These are phyloP conservation scores for Volvox africanus DNA, from an alignment of 139 green algal species.

Conservation along the genomic window DNA sequence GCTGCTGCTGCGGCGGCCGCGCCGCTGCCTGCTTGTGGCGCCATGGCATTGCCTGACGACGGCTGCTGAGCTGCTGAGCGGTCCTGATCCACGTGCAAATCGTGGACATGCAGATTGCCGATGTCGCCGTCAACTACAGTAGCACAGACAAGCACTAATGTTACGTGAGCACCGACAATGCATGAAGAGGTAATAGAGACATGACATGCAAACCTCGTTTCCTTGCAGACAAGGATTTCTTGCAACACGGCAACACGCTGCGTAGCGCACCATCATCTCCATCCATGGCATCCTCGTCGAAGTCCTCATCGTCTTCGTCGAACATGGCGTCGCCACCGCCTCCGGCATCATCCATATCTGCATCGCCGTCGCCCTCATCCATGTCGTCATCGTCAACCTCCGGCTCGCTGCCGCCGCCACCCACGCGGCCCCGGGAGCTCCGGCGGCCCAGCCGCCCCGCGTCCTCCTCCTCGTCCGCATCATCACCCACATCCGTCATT, in stretches of 20 bases:
- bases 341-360: conserved; percentile 31
- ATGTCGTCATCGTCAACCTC: conserved; percentile 70
- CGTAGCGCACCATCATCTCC: conserved; percentile 34
- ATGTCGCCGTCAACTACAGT: conserved; percentile 48
- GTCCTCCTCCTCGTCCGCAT: neutral
- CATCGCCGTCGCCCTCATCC: conserved; percentile 54
- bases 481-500: conserved; percentile 9
- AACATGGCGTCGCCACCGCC: conserved; percentile 55
- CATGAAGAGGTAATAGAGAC: too few relatives aligned
- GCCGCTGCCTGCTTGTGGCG: neutral
- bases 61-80: neutral
- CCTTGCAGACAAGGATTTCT: too few relatives aligned
- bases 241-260: neutral
- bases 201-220: too few relatives aligned
- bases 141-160: too few relatives aligned
- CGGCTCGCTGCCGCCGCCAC: conserved; percentile 9
- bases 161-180: too few relatives aligned
- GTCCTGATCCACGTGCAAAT: conserved; percentile 78
- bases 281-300: conserved; percentile 51
- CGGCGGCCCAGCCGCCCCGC: neutral
- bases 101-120: conserved; percentile 76
- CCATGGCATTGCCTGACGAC: neutral
- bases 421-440: neutral
- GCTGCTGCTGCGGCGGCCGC: conserved; percentile 7
- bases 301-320: conserved; percentile 69